Evolutionary conservation across 176 grass and related monocot genomes (phyloP), one percentile per base, ranked within the genome.

Genomic region (Metroxylon sagu): DNA sequence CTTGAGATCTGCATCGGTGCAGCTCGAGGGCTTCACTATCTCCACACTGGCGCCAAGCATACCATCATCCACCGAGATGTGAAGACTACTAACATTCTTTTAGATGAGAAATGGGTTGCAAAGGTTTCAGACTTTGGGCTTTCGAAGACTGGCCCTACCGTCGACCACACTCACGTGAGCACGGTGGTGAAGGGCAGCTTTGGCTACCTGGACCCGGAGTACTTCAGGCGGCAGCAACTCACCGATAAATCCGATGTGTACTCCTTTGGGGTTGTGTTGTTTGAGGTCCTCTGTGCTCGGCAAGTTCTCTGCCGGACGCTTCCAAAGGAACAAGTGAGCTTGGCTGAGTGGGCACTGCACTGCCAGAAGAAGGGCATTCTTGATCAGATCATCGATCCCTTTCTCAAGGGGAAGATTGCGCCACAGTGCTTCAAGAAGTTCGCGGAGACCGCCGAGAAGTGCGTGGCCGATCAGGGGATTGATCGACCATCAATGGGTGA

Each of bases 211-310:
- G 89, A 93, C 29, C 89, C 83, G 0, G 89, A 93, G 55, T 93
- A 93, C 74, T 93, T 79, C 53, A 72, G 77, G 5, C 58, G 71
- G 28, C 77, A 84, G 19, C 80, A 79, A 65, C 70, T 93, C n/a
- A 87, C 88, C 0, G 74, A 87, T 48, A 93, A 93, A 60, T 93
- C 83, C 7, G 88, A 93, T 43, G 88, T 93, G 0, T 93, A 87
- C 70, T 93, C 88, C 5, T 93, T 93, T 2, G 88, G 88, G 0
- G 88, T 93, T 1, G 83, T 93, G 56, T 52, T 93, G 28, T 87
- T 87, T 19, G 88, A 87, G 50, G 77, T 87, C 5, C 68, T 92
- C 19, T 92, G 76, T 2, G 80, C 88, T 4, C 77, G 89, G 18
- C 77, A 73, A 4, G 80, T 68, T 5, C 59, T 85, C 18, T 82